A percentile compares a stretch with the other conserved stretches of the same genome.
These are phyloP conservation scores for Chytriomyces hyalinus DNA, from an alignment of 192 early-diverging fungal genomes.

Conservation along the genomic window DNA sequence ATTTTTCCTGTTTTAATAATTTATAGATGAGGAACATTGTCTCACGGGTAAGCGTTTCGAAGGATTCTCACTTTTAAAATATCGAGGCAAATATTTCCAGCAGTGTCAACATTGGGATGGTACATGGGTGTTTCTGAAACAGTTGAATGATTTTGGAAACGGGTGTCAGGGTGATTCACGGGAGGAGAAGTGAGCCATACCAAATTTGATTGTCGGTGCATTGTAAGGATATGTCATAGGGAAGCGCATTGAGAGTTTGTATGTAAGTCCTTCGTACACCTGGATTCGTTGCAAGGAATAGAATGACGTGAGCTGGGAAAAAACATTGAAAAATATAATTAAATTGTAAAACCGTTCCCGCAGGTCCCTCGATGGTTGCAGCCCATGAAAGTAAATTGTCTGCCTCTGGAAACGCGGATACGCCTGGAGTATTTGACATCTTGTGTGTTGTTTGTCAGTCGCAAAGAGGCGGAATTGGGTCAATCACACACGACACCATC, in stretches of 20 bases:
- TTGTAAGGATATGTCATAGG: conserved; percentile 58
- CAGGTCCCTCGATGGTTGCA: conserved; percentile 56
- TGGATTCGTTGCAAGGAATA: neutral
- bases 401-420: conserved; percentile 71
- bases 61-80: conserved; percentile 51
- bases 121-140: conserved; percentile 41
- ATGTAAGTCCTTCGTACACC: conserved; percentile 54
- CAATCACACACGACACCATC: conserved; percentile 25
- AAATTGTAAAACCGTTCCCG: conserved; percentile 36
- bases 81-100: conserved; percentile 58
- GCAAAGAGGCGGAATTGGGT: neutral
- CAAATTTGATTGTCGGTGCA: conserved; percentile 54
- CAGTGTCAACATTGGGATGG: conserved; percentile 59
- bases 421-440: conserved; percentile 65
- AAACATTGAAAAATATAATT: neutral
- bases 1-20: conserved; percentile 50
- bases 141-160: too few species aligned
- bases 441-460: conserved; percentile 6
- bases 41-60: neutral
- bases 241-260: conserved; percentile 59
- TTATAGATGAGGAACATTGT: neutral
- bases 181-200: too few species aligned
- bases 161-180: too few species aligned
- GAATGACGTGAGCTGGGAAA: neutral
- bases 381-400: conserved; percentile 62